A percentile compares a stretch with the other conserved stretches of the same genome.
Conservation (phyloP, 169 alveolate genomes). For the Plasmodium inui region DNA sequence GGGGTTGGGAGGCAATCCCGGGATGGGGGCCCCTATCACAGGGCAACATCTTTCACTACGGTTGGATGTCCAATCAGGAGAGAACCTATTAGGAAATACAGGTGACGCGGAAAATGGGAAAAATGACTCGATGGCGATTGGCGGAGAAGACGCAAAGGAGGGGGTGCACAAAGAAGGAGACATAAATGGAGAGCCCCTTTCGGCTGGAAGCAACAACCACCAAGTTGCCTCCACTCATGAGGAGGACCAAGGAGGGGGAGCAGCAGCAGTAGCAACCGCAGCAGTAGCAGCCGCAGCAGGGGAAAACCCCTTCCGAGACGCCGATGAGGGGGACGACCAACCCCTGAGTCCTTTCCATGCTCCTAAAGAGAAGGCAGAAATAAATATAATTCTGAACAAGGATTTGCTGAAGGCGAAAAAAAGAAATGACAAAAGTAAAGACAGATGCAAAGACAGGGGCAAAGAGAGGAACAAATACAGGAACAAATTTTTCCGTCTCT, state of each 20-base stretch:
- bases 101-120: neutral
- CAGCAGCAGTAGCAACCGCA: neutral
- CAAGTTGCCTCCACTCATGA: neutral
- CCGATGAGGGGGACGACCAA: neutral
- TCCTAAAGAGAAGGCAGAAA: neutral
- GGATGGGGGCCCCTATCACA: neutral
- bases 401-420: conserved; percentile 34
- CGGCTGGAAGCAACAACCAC: neutral
- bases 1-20: neutral
- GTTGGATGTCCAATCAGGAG: neutral
- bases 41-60: neutral
- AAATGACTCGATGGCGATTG: neutral
- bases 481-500: conserved; percentile 17
- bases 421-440: neutral
- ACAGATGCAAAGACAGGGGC: neutral
- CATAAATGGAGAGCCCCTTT: neutral
- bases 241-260: neutral
- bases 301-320: neutral
- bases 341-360: neutral
- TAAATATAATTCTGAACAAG: neutral
- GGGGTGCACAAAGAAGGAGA: neutral
- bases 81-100: no score
- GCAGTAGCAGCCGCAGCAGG: neutral
- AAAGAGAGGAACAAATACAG: conserved; percentile 1
- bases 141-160: neutral